phyloP scores from a whole-genome alignment of 2,329 filamentous ascomycete species.

The Alternaria sp. region DNA sequence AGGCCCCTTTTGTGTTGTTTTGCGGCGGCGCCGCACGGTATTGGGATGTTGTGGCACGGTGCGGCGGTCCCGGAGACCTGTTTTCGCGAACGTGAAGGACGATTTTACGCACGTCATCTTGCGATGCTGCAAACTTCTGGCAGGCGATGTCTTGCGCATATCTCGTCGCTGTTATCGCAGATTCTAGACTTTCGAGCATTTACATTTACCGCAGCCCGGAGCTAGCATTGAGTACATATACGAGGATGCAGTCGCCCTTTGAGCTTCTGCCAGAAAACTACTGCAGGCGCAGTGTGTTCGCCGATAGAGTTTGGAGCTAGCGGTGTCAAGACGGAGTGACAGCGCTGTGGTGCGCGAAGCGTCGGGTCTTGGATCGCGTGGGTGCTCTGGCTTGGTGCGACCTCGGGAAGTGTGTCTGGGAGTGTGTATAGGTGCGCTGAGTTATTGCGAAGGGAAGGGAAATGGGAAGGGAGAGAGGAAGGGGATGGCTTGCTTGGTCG shows the following conservation, averaged over 20 bases:
- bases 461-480: no score
- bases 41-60: neutral
- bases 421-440: neutral
- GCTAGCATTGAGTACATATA: constrained; percentile 10
- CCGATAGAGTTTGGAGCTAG: neutral
- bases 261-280: neutral
- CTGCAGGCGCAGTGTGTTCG: neutral
- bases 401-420: no score
- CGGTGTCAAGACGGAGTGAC: no score
- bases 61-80: neutral
- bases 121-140: no score
- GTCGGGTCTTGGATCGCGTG: neutral
- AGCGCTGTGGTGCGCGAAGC: no score
- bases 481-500: no score
- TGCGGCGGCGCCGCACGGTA: neutral
- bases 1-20: neutral
- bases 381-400: no score
- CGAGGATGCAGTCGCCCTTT: neutral
- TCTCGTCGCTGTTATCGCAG: neutral
- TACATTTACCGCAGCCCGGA: neutral
- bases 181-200: neutral
- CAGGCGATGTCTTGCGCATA: neutral
- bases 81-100: neutral
- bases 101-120: neutral
- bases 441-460: no score